phyloP scores from a whole-genome alignment of 2,329 filamentous ascomycete genomes.

The Alternaria conjuncta region DNA sequence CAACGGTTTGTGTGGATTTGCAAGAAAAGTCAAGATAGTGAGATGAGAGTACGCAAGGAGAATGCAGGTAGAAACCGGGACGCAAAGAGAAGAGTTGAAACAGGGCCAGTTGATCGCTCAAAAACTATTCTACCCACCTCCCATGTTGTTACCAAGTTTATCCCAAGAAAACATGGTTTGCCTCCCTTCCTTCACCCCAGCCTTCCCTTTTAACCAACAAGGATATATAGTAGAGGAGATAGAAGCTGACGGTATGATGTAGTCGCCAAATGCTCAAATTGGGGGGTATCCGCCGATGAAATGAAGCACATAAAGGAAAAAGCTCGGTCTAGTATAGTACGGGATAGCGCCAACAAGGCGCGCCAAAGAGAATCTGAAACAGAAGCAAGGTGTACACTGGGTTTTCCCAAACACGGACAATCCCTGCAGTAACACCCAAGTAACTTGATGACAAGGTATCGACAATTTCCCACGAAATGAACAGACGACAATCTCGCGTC shows the following conservation, averaged over 20 bases:
- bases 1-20: background rate
- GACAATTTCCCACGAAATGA: conserved; percentile 24
- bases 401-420: conserved; percentile 7
- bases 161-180: conserved; percentile 12
- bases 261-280: conserved; percentile 45
- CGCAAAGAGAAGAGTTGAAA: conserved; percentile 7
- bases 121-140: conserved; percentile 18
- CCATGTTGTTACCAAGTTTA: conserved; percentile 11
- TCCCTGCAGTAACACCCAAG: conserved; percentile 6
- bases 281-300: conserved; percentile 43
- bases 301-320: conserved; percentile 32
- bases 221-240: conserved; percentile 13
- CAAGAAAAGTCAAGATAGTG: background rate
- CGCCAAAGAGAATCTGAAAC: conserved; percentile 23
- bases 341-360: conserved; percentile 21
- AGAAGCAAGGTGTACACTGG: conserved; percentile 18
- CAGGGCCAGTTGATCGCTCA: conserved; percentile 22
- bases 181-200: conserved; percentile 2
- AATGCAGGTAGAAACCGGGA: conserved; percentile 5
- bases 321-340: conserved; percentile 42
- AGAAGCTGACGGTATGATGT: conserved; percentile 19
- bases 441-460: conserved; percentile 7
- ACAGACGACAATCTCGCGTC: conserved; percentile 16
- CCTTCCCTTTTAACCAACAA: conserved; percentile 23
- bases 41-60: background rate